Evolutionary conservation across 2,329 filamentous ascomycete genomes (phyloP).

Genomic region (Magnaporthales sp.): DNA sequence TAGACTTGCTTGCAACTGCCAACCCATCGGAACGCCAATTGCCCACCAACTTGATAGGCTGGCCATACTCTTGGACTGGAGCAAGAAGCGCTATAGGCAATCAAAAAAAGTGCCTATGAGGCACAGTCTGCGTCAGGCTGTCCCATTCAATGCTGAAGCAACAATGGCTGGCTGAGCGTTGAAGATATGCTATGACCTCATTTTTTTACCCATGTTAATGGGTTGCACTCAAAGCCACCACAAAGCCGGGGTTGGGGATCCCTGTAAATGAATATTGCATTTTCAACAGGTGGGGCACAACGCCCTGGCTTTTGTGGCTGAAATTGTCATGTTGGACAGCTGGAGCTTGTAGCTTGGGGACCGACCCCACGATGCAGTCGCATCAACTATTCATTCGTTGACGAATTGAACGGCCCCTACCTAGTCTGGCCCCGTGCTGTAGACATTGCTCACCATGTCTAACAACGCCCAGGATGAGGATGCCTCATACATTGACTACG

Average conservation of each 20-base stretch:
- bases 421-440: neutral
- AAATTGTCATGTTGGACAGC: neutral
- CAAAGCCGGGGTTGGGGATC: neutral
- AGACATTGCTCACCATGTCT: constrained; percentile 17
- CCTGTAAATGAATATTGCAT: neutral
- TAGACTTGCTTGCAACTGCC: neutral
- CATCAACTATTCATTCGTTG: neutral
- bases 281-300: neutral
- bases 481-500: constrained; percentile 91
- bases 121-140: neutral
- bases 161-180: neutral
- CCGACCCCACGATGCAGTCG: neutral
- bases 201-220: neutral
- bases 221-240: neutral
- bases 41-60: neutral
- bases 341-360: neutral
- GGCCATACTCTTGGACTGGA: neutral
- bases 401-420: neutral
- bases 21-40: neutral
- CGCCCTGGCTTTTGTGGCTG: neutral
- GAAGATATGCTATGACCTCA: neutral
- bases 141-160: neutral
- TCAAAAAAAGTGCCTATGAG: neutral
- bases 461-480: constrained; percentile 38
- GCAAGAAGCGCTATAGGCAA: neutral